These are phyloP conservation scores for Antitrichia curtipendula DNA, from an alignment of 225 moss, liverwort and hornwort species.

Conservation along the genomic window DNA sequence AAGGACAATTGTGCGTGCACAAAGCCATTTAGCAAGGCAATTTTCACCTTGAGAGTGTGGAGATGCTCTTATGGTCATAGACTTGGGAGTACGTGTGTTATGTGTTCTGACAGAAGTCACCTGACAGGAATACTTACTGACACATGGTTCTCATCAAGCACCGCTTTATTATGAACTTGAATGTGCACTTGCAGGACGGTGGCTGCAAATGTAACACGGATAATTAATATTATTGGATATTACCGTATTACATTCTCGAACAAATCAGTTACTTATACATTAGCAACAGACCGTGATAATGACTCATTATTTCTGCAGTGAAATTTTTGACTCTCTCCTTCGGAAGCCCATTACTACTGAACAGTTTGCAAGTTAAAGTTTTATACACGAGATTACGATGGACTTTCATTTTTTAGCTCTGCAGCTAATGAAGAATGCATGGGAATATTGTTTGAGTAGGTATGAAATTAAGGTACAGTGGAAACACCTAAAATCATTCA, in stretches of 20 bases:
- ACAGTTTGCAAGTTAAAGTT: not conserved
- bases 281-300: not conserved
- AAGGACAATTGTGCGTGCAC: accelerated
- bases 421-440: not conserved
- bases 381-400: not conserved
- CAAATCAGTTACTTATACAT: too few species aligned
- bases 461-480: not conserved
- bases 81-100: too few species aligned
- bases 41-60: not conserved
- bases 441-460: not conserved
- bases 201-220: not conserved
- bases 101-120: not conserved
- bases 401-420: too few species aligned
- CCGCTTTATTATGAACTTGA: not conserved
- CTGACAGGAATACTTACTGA: not conserved
- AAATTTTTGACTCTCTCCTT: not conserved
- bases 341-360: not conserved
- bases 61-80: not conserved
- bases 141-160: not conserved
- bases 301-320: not conserved
- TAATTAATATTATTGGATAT: not conserved
- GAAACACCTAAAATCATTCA: too few species aligned
- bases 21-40: not conserved
- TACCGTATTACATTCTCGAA: not conserved
- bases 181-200: not conserved